Base-by-base conservation (phyloP, 1,284 basidiomycete genomes). In the Melampsora larici-populina region DNA sequence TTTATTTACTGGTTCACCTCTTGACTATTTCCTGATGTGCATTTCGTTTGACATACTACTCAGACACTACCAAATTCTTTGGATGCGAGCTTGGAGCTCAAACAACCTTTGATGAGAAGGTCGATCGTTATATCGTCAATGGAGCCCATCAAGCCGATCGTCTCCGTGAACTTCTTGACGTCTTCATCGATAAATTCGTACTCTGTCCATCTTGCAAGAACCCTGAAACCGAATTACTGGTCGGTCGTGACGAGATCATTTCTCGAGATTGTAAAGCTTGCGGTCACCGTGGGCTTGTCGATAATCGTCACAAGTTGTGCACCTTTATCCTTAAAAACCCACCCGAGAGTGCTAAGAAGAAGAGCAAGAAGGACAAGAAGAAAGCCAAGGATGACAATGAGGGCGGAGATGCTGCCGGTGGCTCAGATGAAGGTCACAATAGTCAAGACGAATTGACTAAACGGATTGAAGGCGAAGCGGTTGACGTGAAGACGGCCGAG, bases 271-370 rank as follows among this genome's bases (percentile, higher is more conserved):
- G 96, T 88, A 99, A 99, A 86, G 97, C 96, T 4, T 99, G 96
- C 82, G 96, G 96, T 71, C 90, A 94, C 83, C 90, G 93, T 81
- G 95, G 92, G 51, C 89, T 87, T 70, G 89, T 99, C 80, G 94
- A 99, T 85, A 98, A 97, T 94, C 88, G 94, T 66, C 96, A 99
- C 88, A 97, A 95, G 86, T 88, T 99, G 79, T 91, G 91, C 64
- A 95, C 95, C 2, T 99, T 93, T 87, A 98, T 99, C 84, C 83
- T 97, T 83, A 98, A 97, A 87, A 99, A 99, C 85, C 97, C 97
- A 64, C 96, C 87, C 55, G 86, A 94, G 80, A 86, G 85, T 80
- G 90, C 90, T 84, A 83, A 82, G 80, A 92, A 90, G 83, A 66
- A 70, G 48, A 63, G 36, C 11, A 70, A 70, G 55, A 48, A 55